Percentiles rank a stretch among this genome's conserved stretches.
Conservation (phyloP, 192 early-diverging fungal species). For the Dissophora ornata region DNA sequence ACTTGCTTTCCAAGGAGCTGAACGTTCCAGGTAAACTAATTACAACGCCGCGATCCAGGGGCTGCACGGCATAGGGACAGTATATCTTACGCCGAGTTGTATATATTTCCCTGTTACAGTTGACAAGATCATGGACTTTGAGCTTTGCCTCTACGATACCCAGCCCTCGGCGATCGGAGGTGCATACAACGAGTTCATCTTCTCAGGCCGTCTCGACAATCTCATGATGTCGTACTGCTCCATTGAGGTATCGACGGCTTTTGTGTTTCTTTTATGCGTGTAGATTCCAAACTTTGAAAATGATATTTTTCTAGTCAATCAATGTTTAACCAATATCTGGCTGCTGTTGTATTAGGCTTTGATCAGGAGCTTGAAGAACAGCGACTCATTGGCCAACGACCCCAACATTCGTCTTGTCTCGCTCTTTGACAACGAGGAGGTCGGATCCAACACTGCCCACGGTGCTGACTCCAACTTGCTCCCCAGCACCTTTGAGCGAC, state of each 20-base stretch:
- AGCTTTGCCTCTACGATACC: constrained; percentile 97
- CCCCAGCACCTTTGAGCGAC: constrained; percentile 74
- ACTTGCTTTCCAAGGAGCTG: constrained; percentile 82
- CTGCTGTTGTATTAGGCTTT: constrained; percentile 61
- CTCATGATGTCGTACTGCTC: constrained; percentile 95
- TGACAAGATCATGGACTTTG: constrained; percentile 92
- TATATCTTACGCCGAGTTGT: neutral
- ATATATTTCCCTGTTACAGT: constrained; percentile 57
- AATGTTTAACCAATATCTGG: no score
- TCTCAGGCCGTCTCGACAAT: constrained; percentile 95
- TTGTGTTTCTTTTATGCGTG: no score
- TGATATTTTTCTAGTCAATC: neutral
- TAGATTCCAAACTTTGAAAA: no score
- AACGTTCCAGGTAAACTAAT: constrained; percentile 59
- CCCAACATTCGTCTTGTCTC: constrained; percentile 85
- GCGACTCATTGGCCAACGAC: constrained; percentile 66
- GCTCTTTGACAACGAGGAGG: constrained; percentile 99
- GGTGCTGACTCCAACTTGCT: constrained; percentile 94
- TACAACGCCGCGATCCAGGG: no score
- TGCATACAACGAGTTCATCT: constrained; percentile 91
- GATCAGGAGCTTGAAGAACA: constrained; percentile 60
- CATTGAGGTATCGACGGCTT: constrained; percentile 47
- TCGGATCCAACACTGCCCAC: constrained; percentile 92
- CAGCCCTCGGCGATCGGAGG: constrained; percentile 93
- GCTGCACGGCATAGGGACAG: neutral